Percentiles rank a stretch among this genome's conserved stretches.
Conservation (phyloP, 1,139 yeast species). For the Blastobotrys serpentis region DNA sequence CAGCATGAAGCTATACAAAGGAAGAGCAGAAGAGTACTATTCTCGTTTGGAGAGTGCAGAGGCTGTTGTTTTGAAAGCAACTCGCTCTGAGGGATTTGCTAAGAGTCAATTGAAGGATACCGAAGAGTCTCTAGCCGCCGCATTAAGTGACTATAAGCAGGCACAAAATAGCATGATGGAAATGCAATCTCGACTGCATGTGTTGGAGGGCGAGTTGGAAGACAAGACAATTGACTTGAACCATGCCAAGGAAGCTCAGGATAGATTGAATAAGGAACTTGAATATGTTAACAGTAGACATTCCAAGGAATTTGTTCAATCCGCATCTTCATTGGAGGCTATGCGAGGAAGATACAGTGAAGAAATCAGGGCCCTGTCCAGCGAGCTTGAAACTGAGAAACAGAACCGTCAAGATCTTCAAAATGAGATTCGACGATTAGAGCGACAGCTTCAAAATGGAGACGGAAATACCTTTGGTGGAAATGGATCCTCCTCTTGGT, state of each 20-base stretch:
- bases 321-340: slow-evolving; percentile 31
- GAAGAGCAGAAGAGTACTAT: slow-evolving; percentile 73
- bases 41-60: slow-evolving; percentile 78
- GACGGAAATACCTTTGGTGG: slow-evolving; percentile 16
- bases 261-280: slow-evolving; percentile 51
- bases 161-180: slow-evolving; percentile 59
- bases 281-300: slow-evolving; percentile 33
- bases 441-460: slow-evolving; percentile 24
- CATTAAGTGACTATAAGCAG: slow-evolving; percentile 58
- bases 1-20: slow-evolving; percentile 60
- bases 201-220: slow-evolving; percentile 57
- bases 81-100: slow-evolving; percentile 59
- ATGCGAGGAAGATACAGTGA: slow-evolving; percentile 47
- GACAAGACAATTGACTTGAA: slow-evolving; percentile 58
- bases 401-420: slow-evolving; percentile 47
- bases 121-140: slow-evolving; percentile 51
- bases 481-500: slow-evolving; percentile 33
- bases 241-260: slow-evolving; percentile 49
- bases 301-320: slow-evolving; percentile 28
- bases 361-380: slow-evolving; percentile 59
- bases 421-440: slow-evolving; percentile 56
- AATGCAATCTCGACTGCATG: slow-evolving; percentile 53
- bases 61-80: slow-evolving; percentile 61
- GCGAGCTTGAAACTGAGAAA: slow-evolving; percentile 60
- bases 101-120: slow-evolving; percentile 57